These are phyloP conservation scores for Gaertneriomyces semiglobifer DNA, from an alignment of 192 early-diverging fungal species.

Conservation along the genomic window DNA sequence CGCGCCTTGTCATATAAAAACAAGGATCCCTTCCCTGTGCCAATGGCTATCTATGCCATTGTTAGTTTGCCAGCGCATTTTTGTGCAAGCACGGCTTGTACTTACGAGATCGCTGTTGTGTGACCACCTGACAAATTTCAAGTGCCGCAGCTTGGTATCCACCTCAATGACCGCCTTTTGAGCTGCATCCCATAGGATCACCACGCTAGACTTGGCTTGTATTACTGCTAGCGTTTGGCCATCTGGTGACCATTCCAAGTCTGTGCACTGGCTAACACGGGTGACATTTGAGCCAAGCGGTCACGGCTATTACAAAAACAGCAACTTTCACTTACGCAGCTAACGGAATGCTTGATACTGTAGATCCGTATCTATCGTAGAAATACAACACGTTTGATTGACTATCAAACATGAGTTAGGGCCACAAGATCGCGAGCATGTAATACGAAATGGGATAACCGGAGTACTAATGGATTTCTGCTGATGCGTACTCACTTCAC, in stretches of 20 bases:
- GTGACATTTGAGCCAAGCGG: background rate
- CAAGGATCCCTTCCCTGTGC: slow-evolving; percentile 50
- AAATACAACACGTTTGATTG: slow-evolving; percentile 26
- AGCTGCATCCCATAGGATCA: slow-evolving; percentile 43
- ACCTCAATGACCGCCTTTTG: slow-evolving; percentile 16
- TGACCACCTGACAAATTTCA: slow-evolving; percentile 41
- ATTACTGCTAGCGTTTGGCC: slow-evolving; percentile 39
- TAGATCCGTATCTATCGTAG: slow-evolving; percentile 33
- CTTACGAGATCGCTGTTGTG: slow-evolving; percentile 38
- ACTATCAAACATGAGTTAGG: background rate
- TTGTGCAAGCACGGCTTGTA: background rate
- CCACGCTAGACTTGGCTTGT: slow-evolving; percentile 17
- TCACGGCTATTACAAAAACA: background rate
- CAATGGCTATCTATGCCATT: slow-evolving; percentile 39
- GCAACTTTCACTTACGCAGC: slow-evolving; percentile 22
- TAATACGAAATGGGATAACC: background rate
- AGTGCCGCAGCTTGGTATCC: slow-evolving; percentile 41
- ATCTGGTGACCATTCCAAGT: slow-evolving; percentile 41
- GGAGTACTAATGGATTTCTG: background rate
- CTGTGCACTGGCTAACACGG: slow-evolving; percentile 34
- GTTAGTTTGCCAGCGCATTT: background rate
- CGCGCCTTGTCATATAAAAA: slow-evolving; percentile 40
- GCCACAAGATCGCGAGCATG: background rate
- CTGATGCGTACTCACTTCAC: slow-evolving; percentile 3
- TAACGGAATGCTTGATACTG: slow-evolving; percentile 31